Base-by-base conservation (phyloP, 1,284 basidiomycete genomes). In the Ustilago lituana region DNA sequence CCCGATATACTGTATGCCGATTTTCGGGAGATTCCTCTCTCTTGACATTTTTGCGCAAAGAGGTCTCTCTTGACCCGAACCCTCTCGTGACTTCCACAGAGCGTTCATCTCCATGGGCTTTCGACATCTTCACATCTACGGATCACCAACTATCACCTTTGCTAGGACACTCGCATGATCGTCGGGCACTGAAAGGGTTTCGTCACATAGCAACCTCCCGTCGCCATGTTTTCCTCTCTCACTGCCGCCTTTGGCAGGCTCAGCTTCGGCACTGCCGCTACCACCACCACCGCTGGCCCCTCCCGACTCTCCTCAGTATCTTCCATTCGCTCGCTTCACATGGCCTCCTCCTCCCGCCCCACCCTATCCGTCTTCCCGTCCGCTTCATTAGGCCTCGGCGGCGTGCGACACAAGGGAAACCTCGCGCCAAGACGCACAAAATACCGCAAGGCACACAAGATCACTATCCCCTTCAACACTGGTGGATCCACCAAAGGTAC, bases 401-500 rank as follows among this genome's bases (percentile, higher is more conserved):
- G 83, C 41, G 81, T 84, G 22, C 80, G 85, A 24, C 82, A 80
- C 72, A 84, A 86, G 14, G 83, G 85, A 31, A 87, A 91, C 74
- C 88, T 97, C 11, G 92, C 92, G 0, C 94, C 94, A 4, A 87
- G 89, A 45, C 86, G 89, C 54, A 89, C 92, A 52, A 90, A 92
- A 81, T 90, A 91, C 82, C 85, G 90, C 75, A 93, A 92, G 82
- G 86, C 91, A 29, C 92, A 94, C 83, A 96, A 96, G 83, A 93
- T 92, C 55, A 87, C 89, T 45, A 87, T 94, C 32, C 74, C 78
- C 26, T 74, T 82, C 63, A 79, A 76, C 24, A 75, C 71, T 46
- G 96, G 95, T 57, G 95, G 96, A 15, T 95, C 93, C 15, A 91
- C 88, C 31, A 93, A 93, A 80, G 96, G 95, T 22, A 96, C 95